Base-by-base conservation (phyloP, 1,284 basidiomycete genomes). In the Microbotryum saponariae region DNA sequence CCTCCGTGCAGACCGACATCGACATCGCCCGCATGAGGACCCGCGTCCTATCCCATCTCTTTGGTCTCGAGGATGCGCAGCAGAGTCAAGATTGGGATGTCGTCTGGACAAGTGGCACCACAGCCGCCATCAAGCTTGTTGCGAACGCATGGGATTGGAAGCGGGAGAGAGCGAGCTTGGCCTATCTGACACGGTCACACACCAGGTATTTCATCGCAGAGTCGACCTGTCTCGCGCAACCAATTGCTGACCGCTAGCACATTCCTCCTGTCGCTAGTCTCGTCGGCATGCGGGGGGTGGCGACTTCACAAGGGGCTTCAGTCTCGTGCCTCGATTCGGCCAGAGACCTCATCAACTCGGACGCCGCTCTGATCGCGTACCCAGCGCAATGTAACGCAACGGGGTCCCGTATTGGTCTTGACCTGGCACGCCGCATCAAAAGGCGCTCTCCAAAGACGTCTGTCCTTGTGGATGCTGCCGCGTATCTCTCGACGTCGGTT, bases 81-180 rank as follows among this genome's bases (percentile, higher is more conserved):
- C 80, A 85, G 6, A 79, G 81, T n/a, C 79, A 83, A 2, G 62
- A 72, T 14, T 90, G 88, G 73, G 84, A 85, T 20, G 85, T 90
- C 59, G 78, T 91, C 59, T 91, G 89, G 75, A 90, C 89, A 6
- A 77, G 85, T 8, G 90, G 90, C 69, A 85, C 88, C 8, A 86
- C 85, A 3, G 85, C 80, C 9, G 86, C 86, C 0, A 78, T 91
- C 65, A 89, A 89, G 71, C 80, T 90, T 56, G 81, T 91, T 44
- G 89, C 86, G 46, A 88, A 91, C 73, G 79, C 86, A 0, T 91
- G 84, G 71, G 85, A 85, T 0, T 91, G 76, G 37, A 74, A 77
- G 49, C 6, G 21, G 44, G 51, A 9, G 21, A 45, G 47, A 44
- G 82, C 83, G 53, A 75, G 73, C 46, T 85, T 83, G 70, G 79